Percentiles rank a stretch among this genome's conserved stretches.
These are phyloP conservation scores for Canavalia ensiformis DNA, from an alignment of 306 rosid genomes.

Conservation along the genomic window DNA sequence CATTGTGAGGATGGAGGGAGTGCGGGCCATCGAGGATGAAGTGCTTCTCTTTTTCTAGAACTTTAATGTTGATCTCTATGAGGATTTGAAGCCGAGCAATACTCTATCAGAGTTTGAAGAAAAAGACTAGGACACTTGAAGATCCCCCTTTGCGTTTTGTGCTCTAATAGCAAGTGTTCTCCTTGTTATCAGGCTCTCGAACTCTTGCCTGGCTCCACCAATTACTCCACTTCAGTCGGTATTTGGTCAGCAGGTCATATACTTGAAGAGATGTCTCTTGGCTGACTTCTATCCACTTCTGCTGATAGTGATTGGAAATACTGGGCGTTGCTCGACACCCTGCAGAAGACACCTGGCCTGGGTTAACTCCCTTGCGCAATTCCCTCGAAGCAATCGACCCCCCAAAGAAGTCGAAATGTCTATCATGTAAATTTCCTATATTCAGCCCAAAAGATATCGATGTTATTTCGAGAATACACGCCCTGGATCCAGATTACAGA, in stretches of 20 bases:
- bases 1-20: slow-evolving; percentile 14
- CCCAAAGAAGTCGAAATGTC: too few relatives aligned
- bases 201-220: slow-evolving; percentile 39
- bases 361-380: too few relatives aligned
- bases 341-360: too few relatives aligned
- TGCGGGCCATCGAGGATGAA: not conserved
- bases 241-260: slow-evolving; percentile 43
- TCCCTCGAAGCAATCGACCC: too few relatives aligned
- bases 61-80: not conserved
- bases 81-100: slow-evolving; percentile 34
- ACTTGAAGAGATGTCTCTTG: slow-evolving; percentile 34
- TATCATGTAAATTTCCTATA: too few relatives aligned
- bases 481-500: too few relatives aligned
- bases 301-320: not conserved
- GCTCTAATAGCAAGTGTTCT: slow-evolving; percentile 5
- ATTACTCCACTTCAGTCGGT: slow-evolving; percentile 20
- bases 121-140: not conserved
- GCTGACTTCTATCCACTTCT: slow-evolving; percentile 6
- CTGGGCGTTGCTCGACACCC: not conserved
- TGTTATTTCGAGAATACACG: too few relatives aligned
- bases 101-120: slow-evolving; percentile 10
- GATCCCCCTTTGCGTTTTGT: slow-evolving; percentile 9
- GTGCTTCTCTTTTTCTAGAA: slow-evolving; percentile 20
- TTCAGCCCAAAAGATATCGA: too few relatives aligned
- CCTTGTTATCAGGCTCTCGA: slow-evolving; percentile 36